phyloP scores from a whole-genome alignment of 495 filamentous ascomycete genomes.

The Neurospora hispaniola region DNA sequence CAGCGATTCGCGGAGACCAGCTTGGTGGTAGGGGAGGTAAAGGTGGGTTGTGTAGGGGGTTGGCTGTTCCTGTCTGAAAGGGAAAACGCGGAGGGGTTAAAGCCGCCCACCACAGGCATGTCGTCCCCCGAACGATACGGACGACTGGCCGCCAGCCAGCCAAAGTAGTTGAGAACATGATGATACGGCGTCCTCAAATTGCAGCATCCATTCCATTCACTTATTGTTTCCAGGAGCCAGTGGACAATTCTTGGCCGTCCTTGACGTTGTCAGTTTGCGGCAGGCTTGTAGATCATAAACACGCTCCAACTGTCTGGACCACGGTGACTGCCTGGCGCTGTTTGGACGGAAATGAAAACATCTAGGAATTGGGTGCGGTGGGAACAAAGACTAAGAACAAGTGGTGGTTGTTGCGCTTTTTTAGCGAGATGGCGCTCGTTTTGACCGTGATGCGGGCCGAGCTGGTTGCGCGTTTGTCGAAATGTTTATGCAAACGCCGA shows the following conservation, averaged over 20 bases:
- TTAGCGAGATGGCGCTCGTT: not conserved
- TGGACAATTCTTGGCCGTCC: no score
- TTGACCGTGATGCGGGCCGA: not conserved
- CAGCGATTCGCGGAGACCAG: slow-evolving; percentile 35
- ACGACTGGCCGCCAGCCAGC: not conserved
- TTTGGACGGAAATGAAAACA: not conserved
- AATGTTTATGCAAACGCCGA: no score
- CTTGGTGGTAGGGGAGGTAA: slow-evolving; percentile 34
- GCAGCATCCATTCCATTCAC: no score
- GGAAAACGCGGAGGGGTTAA: no score
- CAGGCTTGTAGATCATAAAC: not conserved
- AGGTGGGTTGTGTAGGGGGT: slow-evolving; percentile 21
- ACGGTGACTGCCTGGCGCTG: not conserved
- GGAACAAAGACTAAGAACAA: not conserved
- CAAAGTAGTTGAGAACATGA: no score
- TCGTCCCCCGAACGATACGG: not conserved
- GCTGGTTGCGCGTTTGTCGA: not conserved
- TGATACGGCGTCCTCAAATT: no score
- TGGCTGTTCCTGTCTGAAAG: no score
- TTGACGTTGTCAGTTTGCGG: no score
- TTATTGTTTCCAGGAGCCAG: no score
- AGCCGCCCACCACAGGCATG: no score
- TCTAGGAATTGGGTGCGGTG: not conserved
- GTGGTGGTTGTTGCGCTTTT: not conserved
- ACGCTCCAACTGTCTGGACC: not conserved